Conservation (phyloP, 2,329 filamentous ascomycete species). For the Phialemoniopsis sp. region DNA sequence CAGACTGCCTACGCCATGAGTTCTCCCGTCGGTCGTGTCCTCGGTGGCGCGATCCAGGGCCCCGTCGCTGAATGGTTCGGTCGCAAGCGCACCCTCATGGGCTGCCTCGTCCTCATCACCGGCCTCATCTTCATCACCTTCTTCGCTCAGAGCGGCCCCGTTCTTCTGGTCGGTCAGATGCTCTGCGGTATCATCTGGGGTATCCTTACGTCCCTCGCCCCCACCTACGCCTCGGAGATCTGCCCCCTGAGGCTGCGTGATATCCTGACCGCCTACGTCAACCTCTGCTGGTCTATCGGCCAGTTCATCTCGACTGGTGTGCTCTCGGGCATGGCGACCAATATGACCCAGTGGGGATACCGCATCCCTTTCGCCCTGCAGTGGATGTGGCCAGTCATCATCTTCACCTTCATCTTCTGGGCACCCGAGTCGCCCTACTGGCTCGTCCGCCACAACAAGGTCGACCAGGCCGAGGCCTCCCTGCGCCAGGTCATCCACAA, state of each 20-base stretch:
- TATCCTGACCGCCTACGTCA: slow-evolving; percentile 39
- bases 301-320: slow-evolving; percentile 27
- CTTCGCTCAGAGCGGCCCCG: slow-evolving; percentile 31
- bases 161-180: slow-evolving; percentile 36
- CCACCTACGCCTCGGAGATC: slow-evolving; percentile 28
- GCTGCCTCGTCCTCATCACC: slow-evolving; percentile 16
- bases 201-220: slow-evolving; percentile 19
- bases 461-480: slow-evolving; percentile 1
- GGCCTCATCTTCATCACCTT: slow-evolving; percentile 42
- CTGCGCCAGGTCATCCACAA: slow-evolving; percentile 1
- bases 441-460: slow-evolving; percentile 5
- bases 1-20: too few species aligned
- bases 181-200: slow-evolving; percentile 33
- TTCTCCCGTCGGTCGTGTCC: too few species aligned
- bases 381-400: slow-evolving; percentile 25
- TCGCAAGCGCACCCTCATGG: slow-evolving; percentile 3
- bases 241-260: slow-evolving; percentile 23
- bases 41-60: not conserved
- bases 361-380: slow-evolving; percentile 35
- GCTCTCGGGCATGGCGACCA: slow-evolving; percentile 27
- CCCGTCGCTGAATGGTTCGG: slow-evolving; percentile 3
- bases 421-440: slow-evolving; percentile 7
- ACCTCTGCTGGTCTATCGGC: slow-evolving; percentile 38
- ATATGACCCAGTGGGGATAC: slow-evolving; percentile 45
- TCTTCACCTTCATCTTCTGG: slow-evolving; percentile 9